Evolutionary conservation across 306 rosid genomes (phyloP).

Genomic region (Carpinus fangiana): DNA sequence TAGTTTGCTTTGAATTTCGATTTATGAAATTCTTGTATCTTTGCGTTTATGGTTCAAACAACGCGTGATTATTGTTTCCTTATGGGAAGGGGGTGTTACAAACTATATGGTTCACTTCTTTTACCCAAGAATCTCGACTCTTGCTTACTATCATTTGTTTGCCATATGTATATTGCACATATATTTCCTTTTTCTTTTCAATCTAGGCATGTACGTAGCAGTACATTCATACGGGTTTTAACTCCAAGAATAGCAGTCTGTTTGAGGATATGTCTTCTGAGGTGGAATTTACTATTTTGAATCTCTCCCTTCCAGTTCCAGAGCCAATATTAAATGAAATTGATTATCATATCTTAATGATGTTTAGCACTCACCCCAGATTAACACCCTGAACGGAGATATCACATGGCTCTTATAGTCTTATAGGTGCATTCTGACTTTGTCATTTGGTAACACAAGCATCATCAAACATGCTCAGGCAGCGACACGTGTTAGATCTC

Average conservation of each 20-base stretch:
- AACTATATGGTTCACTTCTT: conserved; percentile 19
- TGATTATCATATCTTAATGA: background rate
- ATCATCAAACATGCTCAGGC: background rate
- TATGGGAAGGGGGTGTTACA: too few relatives aligned
- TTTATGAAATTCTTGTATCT: too few relatives aligned
- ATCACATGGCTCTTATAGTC: too few relatives aligned
- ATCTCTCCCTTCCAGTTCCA: background rate
- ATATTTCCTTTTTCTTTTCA: background rate
- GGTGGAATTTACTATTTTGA: background rate
- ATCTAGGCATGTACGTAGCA: background rate
- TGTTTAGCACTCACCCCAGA: too few relatives aligned
- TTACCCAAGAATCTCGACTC: background rate
- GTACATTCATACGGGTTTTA: background rate
- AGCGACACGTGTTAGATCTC: background rate
- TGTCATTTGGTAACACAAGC: background rate
- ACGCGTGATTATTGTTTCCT: too few relatives aligned
- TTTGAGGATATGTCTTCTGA: background rate
- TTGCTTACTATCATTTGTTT: background rate
- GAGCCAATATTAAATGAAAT: background rate
- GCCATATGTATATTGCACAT: background rate
- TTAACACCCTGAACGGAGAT: too few relatives aligned
- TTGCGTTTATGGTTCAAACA: too few relatives aligned
- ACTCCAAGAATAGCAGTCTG: background rate
- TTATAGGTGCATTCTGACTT: background rate
- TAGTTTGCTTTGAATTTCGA: too few relatives aligned